These are phyloP conservation scores for Tephrocybe rancida DNA, from an alignment of 768 basidiomycete species.

Conservation along the genomic window DNA sequence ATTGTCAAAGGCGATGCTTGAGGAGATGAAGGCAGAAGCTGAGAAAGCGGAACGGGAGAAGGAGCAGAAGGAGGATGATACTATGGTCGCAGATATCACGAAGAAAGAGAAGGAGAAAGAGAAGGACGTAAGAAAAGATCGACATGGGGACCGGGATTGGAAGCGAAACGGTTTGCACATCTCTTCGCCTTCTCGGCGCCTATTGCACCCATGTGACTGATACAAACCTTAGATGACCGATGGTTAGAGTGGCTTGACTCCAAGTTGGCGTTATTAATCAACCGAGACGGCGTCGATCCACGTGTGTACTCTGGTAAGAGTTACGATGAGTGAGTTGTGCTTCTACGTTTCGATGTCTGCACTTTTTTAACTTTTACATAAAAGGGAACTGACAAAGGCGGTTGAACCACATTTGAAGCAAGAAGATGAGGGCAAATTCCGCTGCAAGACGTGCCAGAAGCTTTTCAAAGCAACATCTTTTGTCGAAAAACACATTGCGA, in stretches of 20 bases:
- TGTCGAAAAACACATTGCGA: conserved; percentile 95
- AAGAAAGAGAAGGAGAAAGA: conserved; percentile 37
- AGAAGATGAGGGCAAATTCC: conserved; percentile 96
- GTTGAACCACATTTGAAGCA: conserved; percentile 86
- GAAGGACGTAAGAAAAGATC: conserved; percentile 30
- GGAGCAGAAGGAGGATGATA: conserved; percentile 40
- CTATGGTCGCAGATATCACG: conserved; percentile 31
- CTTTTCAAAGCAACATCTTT: conserved; percentile 97
- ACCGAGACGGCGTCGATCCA: conserved; percentile 80
- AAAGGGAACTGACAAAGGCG: conserved; percentile 79
- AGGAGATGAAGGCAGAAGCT: conserved; percentile 60
- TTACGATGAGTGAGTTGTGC: conserved; percentile 71
- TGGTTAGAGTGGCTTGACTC: conserved; percentile 91
- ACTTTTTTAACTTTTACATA: conserved; percentile 11
- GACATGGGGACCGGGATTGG: conserved; percentile 39
- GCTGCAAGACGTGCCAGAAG: conserved; percentile 96
- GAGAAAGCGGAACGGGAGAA: conserved; percentile 53
- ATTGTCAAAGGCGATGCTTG: conserved; percentile 58
- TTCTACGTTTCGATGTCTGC: neutral
- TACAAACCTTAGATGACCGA: conserved; percentile 64
- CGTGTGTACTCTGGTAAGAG: conserved; percentile 88
- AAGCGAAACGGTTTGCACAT: conserved; percentile 65
- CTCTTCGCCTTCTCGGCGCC: neutral
- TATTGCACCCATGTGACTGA: neutral
- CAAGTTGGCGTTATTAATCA: conserved; percentile 81